Conservation (phyloP, 106 monocot genomes). For the Platanthera zijinensis region DNA sequence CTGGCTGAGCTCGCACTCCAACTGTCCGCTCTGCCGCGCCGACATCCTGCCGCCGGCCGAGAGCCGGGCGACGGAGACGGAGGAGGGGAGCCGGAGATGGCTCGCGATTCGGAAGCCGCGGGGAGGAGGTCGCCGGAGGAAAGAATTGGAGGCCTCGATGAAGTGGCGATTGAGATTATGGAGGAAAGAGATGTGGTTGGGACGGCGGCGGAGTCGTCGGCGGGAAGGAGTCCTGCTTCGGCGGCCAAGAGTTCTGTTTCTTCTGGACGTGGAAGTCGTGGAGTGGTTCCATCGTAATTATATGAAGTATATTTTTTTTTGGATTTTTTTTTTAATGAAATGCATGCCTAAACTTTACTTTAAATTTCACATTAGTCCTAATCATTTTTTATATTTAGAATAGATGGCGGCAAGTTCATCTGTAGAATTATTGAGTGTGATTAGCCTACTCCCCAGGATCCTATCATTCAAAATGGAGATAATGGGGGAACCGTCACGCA, state of each 20-base stretch:
- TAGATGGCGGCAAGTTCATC: too few relatives aligned
- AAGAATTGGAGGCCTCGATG: neutral
- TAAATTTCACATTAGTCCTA: too few relatives aligned
- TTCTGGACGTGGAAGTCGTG: neutral
- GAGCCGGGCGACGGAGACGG: neutral
- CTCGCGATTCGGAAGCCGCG: neutral
- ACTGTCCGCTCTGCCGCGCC: constrained; percentile 50
- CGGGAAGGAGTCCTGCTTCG: neutral
- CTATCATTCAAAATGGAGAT: too few relatives aligned
- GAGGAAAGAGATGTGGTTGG: neutral
- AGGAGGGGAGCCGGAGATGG: neutral
- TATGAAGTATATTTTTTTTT: too few relatives aligned
- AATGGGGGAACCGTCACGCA: too few relatives aligned
- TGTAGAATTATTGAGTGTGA: too few relatives aligned
- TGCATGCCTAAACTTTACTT: too few relatives aligned
- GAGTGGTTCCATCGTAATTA: neutral
- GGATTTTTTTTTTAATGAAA: neutral
- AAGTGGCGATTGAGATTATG: neutral
- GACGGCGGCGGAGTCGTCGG: neutral
- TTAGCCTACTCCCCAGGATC: too few relatives aligned
- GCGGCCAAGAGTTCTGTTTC: neutral
- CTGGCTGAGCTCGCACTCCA: constrained; percentile 44
- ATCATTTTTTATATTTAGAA: too few relatives aligned
- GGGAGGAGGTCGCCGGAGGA: neutral
- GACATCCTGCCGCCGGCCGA: constrained; percentile 7